Base-by-base conservation (phyloP, 108 stramenopile species). In the Skeletonema marinoi region DNA sequence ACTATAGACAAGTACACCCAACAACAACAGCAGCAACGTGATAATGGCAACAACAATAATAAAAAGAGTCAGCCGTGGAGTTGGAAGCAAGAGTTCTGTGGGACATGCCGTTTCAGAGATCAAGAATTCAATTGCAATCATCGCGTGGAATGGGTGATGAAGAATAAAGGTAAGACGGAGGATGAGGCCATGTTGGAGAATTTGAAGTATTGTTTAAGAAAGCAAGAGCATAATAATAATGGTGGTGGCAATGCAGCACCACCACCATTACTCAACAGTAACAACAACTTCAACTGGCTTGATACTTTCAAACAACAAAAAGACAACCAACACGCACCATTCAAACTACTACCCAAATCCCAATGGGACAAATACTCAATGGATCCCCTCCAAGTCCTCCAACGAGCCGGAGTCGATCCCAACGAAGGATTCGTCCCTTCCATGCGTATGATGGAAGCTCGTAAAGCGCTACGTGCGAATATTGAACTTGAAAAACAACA, bases 331-430 rank as follows among this genome's bases (percentile, higher is more conserved):
- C 25, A 25, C 25, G 54, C 21, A 10, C 21, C 54, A 56, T 56
- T 56, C 25, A n/a, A 46, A 46, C 54, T 56, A 4, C 21, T 56
- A 3, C 25, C 29, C 54, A 56, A 25, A 56, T 25, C 19, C 21
- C 4, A 56, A 0, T 25, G 19, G 25, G 21, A 56, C 21, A 21
- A 25, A 8, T 73, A 74, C 58, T 69, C 79, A 32, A 80, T 79
- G 78, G 78, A 79, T 46, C 78, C 78, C 17, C 14, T 59, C 1
- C 72, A 80, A 38, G 70, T 80, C 68, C 70, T 80, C 39, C 42
- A 65, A 46, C 72, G 79, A n/a, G 79, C 79, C 4, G 79, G 66
- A 2, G 68, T 80, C 9, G 68, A 80, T 58, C 62, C 62, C 48
- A 35, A 61, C 2, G 67, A 54, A 11, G 79, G 79, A 16, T 80